Evolutionary conservation across 768 basidiomycete genomes (phyloP).

Genomic region (Trametes cingulata): DNA sequence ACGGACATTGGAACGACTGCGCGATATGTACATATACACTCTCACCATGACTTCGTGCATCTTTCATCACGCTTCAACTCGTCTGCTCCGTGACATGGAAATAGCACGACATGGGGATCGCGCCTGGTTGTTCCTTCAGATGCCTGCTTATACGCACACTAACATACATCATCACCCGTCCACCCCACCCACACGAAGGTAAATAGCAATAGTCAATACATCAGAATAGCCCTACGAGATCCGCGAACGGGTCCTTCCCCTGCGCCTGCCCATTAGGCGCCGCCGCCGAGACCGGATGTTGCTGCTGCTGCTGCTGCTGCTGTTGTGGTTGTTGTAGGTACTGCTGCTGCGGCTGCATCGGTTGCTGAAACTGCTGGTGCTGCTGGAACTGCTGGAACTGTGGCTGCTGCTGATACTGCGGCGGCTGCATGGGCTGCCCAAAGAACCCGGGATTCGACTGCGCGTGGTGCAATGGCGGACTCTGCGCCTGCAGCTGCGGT

Average conservation of each 20-base stretch:
- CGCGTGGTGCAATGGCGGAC: neutral
- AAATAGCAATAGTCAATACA: constrained; percentile 8
- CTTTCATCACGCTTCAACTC: too few species aligned
- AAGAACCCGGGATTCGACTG: constrained; percentile 1
- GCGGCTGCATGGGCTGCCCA: constrained; percentile 15
- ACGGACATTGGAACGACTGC: constrained; percentile 17
- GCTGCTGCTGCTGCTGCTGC: constrained; percentile 24
- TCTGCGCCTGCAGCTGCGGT: constrained; percentile 32
- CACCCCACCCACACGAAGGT: neutral
- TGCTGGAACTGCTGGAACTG: constrained; percentile 21
- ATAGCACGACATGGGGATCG: too few species aligned
- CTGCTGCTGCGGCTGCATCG: constrained; percentile 12
- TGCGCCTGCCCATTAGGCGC: constrained; percentile 26
- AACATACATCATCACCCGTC: constrained; percentile 20
- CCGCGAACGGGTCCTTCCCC: constrained; percentile 81
- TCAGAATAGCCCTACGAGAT: constrained; percentile 76
- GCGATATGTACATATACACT: constrained; percentile 14
- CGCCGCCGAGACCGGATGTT: constrained; percentile 25
- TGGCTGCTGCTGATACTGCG: neutral
- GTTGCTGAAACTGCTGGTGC: constrained; percentile 15
- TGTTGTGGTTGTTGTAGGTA: constrained; percentile 18
- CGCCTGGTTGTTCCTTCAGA: neutral
- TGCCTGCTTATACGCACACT: constrained; percentile 1
- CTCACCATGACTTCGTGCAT: neutral
- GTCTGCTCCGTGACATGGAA: too few species aligned